Percentiles rank a stretch among this genome's conserved stretches.
phyloP scores from a whole-genome alignment of 768 basidiomycete genomes.

The Kwoniella europaea region DNA sequence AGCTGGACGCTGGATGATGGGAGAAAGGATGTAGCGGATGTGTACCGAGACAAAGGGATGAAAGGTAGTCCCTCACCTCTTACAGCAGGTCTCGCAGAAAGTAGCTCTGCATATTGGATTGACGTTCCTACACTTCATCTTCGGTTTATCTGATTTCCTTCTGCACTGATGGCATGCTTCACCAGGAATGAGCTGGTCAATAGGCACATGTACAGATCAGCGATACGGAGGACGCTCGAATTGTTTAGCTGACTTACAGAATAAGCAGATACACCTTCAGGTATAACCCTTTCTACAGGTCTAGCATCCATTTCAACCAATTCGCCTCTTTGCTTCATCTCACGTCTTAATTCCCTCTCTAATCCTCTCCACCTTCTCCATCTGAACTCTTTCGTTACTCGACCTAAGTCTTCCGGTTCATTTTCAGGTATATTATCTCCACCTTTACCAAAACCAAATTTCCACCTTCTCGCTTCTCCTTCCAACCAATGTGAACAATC shows the following conservation, averaged over 20 bases:
- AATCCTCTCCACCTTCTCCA: conserved; percentile 44
- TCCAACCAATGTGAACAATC: conserved; percentile 36
- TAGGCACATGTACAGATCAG: not conserved
- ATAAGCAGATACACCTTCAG: conserved; percentile 38
- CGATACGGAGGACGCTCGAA: no score
- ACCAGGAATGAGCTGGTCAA: conserved; percentile 41
- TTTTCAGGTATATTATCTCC: conserved; percentile 18
- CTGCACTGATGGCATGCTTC: conserved; percentile 55
- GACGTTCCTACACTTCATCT: conserved; percentile 54
- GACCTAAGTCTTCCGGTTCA: conserved; percentile 21
- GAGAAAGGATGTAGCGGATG: not conserved
- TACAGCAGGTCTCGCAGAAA: conserved; percentile 53
- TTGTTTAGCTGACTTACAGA: conserved; percentile 30
- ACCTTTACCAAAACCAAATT: conserved; percentile 33
- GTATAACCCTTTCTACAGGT: not conserved
- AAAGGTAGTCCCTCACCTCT: conserved; percentile 37
- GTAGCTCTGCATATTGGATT: conserved; percentile 38
- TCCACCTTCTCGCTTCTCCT: conserved; percentile 40
- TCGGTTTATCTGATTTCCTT: conserved; percentile 41
- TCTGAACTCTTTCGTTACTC: conserved; percentile 39
- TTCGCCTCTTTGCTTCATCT: conserved; percentile 33
- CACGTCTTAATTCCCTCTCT: conserved; percentile 31
- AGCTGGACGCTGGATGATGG: not conserved
- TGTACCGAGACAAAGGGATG: not conserved
- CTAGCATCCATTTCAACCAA: conserved; percentile 33